Conservation (phyloP, 495 filamentous ascomycete species). For the Tuber indicum region DNA sequence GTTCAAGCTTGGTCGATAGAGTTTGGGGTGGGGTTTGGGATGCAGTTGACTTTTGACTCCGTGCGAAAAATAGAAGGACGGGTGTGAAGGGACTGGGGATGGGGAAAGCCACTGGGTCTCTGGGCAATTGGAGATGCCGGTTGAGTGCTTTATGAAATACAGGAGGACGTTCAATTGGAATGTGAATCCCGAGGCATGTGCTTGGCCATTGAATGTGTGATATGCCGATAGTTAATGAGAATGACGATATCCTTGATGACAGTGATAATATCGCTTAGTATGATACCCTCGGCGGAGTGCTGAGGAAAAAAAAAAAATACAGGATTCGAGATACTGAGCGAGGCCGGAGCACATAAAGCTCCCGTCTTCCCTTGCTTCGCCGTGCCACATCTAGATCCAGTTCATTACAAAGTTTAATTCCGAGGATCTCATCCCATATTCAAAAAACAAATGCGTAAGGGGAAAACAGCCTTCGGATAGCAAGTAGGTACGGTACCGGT, state of each 20-base stretch:
- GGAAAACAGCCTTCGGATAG: neutral
- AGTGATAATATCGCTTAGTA: neutral
- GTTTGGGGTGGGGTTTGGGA: neutral
- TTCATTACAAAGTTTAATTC: neutral
- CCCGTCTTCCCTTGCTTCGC: neutral
- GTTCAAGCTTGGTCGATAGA: neutral
- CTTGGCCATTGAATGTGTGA: neutral
- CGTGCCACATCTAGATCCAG: neutral
- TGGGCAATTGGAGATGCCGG: neutral
- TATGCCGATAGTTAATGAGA: neutral
- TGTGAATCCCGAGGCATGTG: neutral
- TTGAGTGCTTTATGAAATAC: neutral
- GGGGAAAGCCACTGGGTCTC: neutral
- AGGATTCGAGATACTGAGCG: neutral
- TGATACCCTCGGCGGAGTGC: too few relatives aligned
- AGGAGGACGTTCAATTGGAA: neutral
- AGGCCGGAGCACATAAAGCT: neutral
- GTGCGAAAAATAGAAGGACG: neutral
- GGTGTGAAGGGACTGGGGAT: neutral
- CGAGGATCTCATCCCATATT: neutral
- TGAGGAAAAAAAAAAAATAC: neutral
- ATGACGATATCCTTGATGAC: neutral
- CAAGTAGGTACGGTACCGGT: too few relatives aligned
- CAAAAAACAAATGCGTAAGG: neutral
- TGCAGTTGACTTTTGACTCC: neutral